phyloP scores from a whole-genome alignment of 1,139 yeast species.

The Hyphopichia khmerensis region DNA sequence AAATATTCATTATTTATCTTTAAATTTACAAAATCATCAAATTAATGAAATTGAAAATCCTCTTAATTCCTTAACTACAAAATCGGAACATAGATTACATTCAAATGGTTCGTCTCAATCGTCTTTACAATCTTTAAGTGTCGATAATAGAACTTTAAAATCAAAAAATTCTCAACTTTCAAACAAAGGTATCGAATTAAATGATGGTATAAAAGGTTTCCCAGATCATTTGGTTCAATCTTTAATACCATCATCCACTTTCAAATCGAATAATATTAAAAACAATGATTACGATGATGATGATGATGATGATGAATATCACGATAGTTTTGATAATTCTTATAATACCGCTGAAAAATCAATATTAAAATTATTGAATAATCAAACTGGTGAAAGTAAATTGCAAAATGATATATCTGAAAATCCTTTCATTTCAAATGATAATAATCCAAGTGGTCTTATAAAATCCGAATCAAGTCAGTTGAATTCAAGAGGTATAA shows the following conservation, averaged over 20 bases:
- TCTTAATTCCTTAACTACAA: constrained; percentile 29
- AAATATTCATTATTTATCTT: constrained; percentile 38
- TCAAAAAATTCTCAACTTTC: constrained; percentile 21
- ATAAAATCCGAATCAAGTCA: no score
- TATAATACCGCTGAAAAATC: constrained; percentile 43
- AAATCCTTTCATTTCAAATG: background rate
- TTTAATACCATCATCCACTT: constrained; percentile 23
- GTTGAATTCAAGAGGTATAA: no score
- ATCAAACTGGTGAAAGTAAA: background rate
- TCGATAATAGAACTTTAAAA: constrained; percentile 33
- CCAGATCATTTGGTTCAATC: constrained; percentile 39
- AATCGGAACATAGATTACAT: constrained; percentile 30
- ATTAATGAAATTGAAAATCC: constrained; percentile 30
- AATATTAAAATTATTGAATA: constrained; percentile 35
- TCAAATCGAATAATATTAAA: background rate
- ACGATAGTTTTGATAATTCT: constrained; percentile 39
- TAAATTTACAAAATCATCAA: constrained; percentile 27
- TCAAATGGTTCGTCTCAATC: constrained; percentile 47
- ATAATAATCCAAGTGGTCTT: no score
- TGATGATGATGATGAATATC: constrained; percentile 22
- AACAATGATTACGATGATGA: constrained; percentile 9
- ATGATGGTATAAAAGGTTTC: constrained; percentile 48
- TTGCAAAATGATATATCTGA: background rate
- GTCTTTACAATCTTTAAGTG: constrained; percentile 42
- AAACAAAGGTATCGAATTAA: constrained; percentile 34